Percentiles rank a stretch among this genome's conserved stretches.
Evolutionary conservation across 2,329 filamentous ascomycete species (phyloP).

Genomic region (Mycosphaerelloides madeirae): DNA sequence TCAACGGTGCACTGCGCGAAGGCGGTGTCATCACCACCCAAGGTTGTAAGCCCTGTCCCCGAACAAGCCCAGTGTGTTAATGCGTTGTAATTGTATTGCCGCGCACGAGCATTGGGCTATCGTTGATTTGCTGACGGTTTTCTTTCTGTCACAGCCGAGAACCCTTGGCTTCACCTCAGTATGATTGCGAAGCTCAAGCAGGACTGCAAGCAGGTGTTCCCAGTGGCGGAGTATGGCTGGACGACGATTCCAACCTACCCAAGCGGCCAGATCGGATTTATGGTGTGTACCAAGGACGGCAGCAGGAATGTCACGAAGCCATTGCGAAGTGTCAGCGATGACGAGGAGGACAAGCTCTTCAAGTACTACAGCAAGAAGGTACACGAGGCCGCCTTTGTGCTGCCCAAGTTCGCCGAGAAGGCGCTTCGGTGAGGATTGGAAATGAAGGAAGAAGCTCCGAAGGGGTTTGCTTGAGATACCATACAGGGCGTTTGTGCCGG

Average conservation of each 20-base stretch:
- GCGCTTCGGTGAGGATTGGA: slow-evolving; percentile 43
- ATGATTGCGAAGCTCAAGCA: slow-evolving; percentile 95
- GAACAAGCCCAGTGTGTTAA: neutral
- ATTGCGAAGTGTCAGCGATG: slow-evolving; percentile 70
- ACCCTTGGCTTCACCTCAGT: slow-evolving; percentile 96
- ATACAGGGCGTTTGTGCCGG: slow-evolving; percentile 10
- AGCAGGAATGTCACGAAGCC: slow-evolving; percentile 79
- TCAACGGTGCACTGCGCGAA: slow-evolving; percentile 82
- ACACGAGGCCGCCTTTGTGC: slow-evolving; percentile 87
- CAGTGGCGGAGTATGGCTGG: slow-evolving; percentile 96
- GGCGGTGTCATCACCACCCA: slow-evolving; percentile 99
- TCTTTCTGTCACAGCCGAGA: slow-evolving; percentile 65
- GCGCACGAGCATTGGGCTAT: too few relatives aligned
- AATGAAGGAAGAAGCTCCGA: neutral
- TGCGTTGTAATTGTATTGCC: too few relatives aligned
- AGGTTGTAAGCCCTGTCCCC: slow-evolving; percentile 91
- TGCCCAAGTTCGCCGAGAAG: slow-evolving; percentile 90
- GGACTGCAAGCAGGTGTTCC: slow-evolving; percentile 95
- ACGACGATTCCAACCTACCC: slow-evolving; percentile 99
- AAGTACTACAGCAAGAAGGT: slow-evolving; percentile 97
- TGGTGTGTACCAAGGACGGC: slow-evolving; percentile 97
- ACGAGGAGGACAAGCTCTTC: slow-evolving; percentile 91
- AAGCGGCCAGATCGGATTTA: slow-evolving; percentile 98
- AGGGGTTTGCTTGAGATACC: slow-evolving; percentile 6
- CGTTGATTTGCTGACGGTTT: slow-evolving; percentile 20